Evolutionary conservation across 2,329 filamentous ascomycete species (phyloP).

Genomic region (Zymoseptoria tritici): DNA sequence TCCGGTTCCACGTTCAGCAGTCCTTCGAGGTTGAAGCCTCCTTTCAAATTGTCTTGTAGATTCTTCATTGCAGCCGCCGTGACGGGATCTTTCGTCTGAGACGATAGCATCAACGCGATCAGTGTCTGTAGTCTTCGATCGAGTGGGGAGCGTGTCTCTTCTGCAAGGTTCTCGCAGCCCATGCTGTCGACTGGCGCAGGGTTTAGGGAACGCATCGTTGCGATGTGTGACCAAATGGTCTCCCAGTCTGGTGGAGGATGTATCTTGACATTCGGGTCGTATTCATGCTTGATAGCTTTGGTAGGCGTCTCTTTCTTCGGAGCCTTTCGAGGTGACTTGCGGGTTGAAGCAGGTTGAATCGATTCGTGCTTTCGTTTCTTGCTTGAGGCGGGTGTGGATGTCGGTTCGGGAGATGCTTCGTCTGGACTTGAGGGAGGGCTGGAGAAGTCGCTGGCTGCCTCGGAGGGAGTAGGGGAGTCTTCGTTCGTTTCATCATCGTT

Average conservation of each 20-base stretch:
- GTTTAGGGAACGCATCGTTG: constrained; percentile 66
- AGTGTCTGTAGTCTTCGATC: constrained; percentile 78
- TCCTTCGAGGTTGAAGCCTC: constrained; percentile 65
- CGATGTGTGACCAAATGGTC: constrained; percentile 67
- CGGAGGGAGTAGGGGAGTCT: not conserved
- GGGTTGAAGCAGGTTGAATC: constrained; percentile 9
- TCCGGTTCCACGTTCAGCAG: constrained; percentile 64
- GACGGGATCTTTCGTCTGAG: constrained; percentile 88
- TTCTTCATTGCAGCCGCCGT: constrained; percentile 75
- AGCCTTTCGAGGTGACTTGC: constrained; percentile 25
- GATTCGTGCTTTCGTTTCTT: constrained; percentile 21
- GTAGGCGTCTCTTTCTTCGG: constrained; percentile 24
- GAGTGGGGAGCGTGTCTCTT: constrained; percentile 41
- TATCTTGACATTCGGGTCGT: constrained; percentile 19
- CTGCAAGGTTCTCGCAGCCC: constrained; percentile 78
- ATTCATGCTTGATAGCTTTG: constrained; percentile 28
- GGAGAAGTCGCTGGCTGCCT: constrained; percentile 11
- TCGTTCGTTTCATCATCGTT: constrained; percentile 3
- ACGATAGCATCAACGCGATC: constrained; percentile 80
- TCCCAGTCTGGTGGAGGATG: constrained; percentile 72
- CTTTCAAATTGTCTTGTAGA: constrained; percentile 64
- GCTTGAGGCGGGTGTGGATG: constrained; percentile 1
- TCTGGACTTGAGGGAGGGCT: constrained; percentile 11
- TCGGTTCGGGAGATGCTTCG: not conserved
- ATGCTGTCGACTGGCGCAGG: constrained; percentile 90